Percentiles rank a stretch among this genome's conserved stretches.
phyloP scores from a whole-genome alignment of 805 yeast genomes.

The Torulaspora microellipsoides region DNA sequence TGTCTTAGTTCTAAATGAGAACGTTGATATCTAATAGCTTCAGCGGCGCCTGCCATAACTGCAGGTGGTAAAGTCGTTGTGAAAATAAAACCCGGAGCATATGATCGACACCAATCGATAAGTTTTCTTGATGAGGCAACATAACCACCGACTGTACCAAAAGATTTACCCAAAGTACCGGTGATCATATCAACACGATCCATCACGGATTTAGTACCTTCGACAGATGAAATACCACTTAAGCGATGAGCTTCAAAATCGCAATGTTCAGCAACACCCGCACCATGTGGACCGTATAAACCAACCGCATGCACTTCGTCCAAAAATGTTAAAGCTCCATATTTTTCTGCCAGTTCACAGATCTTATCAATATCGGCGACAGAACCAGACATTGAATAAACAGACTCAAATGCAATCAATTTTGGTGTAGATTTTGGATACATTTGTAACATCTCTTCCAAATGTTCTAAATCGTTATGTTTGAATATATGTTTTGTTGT shows the following conservation, averaged over 20 bases:
- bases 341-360: slow-evolving; percentile 94
- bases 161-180: slow-evolving; percentile 96
- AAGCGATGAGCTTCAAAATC: slow-evolving; percentile 79
- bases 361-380: slow-evolving; percentile 89
- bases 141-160: slow-evolving; percentile 96
- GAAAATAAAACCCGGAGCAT: slow-evolving; percentile 95
- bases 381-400: slow-evolving; percentile 98
- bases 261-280: slow-evolving; percentile 97
- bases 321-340: slow-evolving; percentile 93
- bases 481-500: slow-evolving; percentile 84
- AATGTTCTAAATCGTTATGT: slow-evolving; percentile 82
- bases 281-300: slow-evolving; percentile 98
- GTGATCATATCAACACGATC: slow-evolving; percentile 94
- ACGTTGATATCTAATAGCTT: slow-evolving; percentile 83
- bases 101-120: slow-evolving; percentile 94
- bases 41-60: slow-evolving; percentile 89
- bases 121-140: slow-evolving; percentile 81
- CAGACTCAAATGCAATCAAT: slow-evolving; percentile 94
- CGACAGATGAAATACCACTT: slow-evolving; percentile 56
- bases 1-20: slow-evolving; percentile 71
- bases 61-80: slow-evolving; percentile 98
- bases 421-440: slow-evolving; percentile 89
- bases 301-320: slow-evolving; percentile 99
- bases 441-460: slow-evolving; percentile 70
- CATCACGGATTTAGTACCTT: slow-evolving; percentile 54